These are phyloP conservation scores for Glycine tomentella DNA, from an alignment of 306 rosid genomes.

Conservation along the genomic window DNA sequence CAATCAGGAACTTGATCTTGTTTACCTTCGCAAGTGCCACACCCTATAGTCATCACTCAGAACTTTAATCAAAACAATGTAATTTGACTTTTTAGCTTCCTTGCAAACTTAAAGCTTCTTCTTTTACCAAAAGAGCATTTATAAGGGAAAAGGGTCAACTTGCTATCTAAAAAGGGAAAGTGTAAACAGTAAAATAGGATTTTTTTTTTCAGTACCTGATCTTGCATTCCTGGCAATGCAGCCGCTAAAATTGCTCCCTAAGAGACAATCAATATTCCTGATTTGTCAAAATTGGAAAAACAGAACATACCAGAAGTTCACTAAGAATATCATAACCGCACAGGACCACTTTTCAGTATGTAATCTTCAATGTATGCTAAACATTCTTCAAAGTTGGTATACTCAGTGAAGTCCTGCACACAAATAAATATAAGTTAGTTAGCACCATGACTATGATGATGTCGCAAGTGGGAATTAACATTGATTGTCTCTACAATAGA, in stretches of 20 bases:
- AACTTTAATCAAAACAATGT: too few species aligned
- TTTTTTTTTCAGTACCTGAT: slow-evolving; percentile 49
- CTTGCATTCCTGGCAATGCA: too few species aligned
- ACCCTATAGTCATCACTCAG: slow-evolving; percentile 45
- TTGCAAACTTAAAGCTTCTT: background rate
- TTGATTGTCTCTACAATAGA: too few species aligned
- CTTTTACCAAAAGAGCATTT: background rate
- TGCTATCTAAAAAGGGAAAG: background rate
- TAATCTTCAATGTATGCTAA: slow-evolving; percentile 56
- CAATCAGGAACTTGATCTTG: slow-evolving; percentile 54
- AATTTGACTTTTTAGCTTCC: too few species aligned
- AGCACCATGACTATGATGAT: background rate
- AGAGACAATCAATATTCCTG: background rate
- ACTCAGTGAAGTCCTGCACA: slow-evolving; percentile 48
- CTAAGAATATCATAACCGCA: background rate
- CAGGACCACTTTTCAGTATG: slow-evolving; percentile 61
- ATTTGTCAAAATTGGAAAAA: background rate
- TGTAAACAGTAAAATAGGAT: background rate
- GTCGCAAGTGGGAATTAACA: too few species aligned
- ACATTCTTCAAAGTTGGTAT: slow-evolving; percentile 56
- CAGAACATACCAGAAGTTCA: background rate
- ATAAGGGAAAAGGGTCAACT: background rate
- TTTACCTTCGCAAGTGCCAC: slow-evolving; percentile 57
- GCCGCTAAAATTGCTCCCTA: too few species aligned
- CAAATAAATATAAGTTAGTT: background rate